These are phyloP conservation scores for Rutidosis leptorrhynchoides DNA, from an alignment of 129 eudicot species.

Conservation along the genomic window DNA sequence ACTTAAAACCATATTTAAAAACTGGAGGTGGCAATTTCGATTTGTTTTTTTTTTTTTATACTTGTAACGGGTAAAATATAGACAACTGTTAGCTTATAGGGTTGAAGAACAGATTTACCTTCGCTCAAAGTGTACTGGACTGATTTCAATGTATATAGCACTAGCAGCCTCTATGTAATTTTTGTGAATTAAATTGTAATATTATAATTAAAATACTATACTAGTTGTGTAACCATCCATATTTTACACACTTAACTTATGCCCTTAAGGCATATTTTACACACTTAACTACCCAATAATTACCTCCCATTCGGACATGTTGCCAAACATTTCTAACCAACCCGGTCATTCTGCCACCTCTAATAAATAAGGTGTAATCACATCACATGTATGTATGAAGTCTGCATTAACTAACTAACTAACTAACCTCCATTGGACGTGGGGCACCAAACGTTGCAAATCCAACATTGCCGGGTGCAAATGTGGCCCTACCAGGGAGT, in stretches of 20 bases:
- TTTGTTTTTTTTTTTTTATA: background rate
- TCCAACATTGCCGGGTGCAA: conserved; percentile 94
- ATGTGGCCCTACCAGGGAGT: conserved; percentile 92
- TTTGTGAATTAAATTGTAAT: too few species aligned
- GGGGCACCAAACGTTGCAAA: conserved; percentile 97
- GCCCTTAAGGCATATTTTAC: too few species aligned
- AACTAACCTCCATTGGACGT: conserved; percentile 93
- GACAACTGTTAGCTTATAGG: background rate
- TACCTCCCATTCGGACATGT: background rate
- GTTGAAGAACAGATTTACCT: background rate
- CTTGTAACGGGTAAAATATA: background rate
- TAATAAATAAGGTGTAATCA: background rate
- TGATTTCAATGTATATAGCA: too few species aligned
- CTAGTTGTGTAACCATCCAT: background rate
- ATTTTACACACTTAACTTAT: background rate
- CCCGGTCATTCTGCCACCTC: background rate
- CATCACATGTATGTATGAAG: conserved; percentile 5
- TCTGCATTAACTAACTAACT: too few species aligned
- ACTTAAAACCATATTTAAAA: background rate
- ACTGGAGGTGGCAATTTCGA: background rate
- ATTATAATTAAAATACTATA: too few species aligned
- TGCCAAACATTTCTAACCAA: background rate
- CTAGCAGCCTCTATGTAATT: background rate
- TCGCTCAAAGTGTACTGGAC: background rate
- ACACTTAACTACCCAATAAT: too few species aligned